A percentile compares a stretch with the other conserved stretches of the same genome.
These are phyloP conservation scores for Leptographium wingfieldii DNA, from an alignment of 2,329 filamentous ascomycete genomes.

Conservation along the genomic window DNA sequence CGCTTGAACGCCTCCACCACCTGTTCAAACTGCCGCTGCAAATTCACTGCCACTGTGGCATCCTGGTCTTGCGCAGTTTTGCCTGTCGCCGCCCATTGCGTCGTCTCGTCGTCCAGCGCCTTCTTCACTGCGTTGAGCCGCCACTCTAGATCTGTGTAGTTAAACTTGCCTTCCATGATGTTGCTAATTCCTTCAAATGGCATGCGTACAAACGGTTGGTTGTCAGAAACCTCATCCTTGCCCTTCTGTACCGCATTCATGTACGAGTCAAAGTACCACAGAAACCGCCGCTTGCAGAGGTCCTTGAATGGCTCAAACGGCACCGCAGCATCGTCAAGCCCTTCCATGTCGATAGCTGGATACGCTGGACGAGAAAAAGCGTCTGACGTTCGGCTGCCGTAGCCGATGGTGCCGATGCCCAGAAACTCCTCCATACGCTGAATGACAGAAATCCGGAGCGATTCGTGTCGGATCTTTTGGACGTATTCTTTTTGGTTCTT, in stretches of 20 bases:
- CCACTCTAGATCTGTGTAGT: conserved; percentile 61
- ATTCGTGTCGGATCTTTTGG: conserved; percentile 87
- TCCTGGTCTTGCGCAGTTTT: conserved; percentile 49
- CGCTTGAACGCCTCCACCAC: conserved; percentile 62
- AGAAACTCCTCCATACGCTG: conserved; percentile 73
- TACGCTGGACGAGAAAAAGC: conserved; percentile 15
- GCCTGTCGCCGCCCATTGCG: conserved; percentile 60
- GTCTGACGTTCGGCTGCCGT: no score
- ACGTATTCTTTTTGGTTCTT: conserved; percentile 63
- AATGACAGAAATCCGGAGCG: conserved; percentile 73
- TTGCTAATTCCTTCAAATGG: conserved; percentile 73
- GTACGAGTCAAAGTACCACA: conserved; percentile 95
- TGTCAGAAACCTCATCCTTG: conserved; percentile 48
- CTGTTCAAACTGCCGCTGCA: conserved; percentile 77
- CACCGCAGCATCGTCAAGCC: conserved; percentile 34
- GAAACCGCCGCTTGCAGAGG: conserved; percentile 76
- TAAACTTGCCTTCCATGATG: conserved; percentile 74
- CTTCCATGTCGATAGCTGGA: conserved; percentile 37
- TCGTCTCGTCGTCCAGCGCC: conserved; percentile 58
- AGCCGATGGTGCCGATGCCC: conserved; percentile 35
- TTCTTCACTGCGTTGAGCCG: conserved; percentile 58
- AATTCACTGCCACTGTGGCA: conserved; percentile 63
- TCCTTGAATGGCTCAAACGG: conserved; percentile 82
- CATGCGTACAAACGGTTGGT: conserved; percentile 61
- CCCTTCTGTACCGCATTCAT: conserved; percentile 56